These are phyloP conservation scores for Lipomyces sp. DNA, from an alignment of 805 yeast genomes.

Conservation along the genomic window DNA sequence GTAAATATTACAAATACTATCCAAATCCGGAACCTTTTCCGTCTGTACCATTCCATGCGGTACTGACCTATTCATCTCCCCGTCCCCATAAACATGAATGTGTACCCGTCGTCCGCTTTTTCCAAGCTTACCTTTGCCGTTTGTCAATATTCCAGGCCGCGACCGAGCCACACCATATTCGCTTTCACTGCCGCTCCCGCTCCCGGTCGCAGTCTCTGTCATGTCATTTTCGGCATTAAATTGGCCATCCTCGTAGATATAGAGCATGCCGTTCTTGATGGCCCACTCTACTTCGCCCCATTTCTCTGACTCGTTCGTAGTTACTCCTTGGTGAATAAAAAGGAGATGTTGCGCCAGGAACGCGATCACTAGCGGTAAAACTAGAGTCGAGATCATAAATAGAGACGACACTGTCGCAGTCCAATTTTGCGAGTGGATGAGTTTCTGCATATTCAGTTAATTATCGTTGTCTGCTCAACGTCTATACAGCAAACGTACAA, in stretches of 20 bases:
- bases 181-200: conserved; percentile 34
- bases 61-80: conserved; percentile 41
- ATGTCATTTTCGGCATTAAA: neutral
- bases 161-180: conserved; percentile 13
- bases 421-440: conserved; percentile 32
- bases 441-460: conserved; percentile 1
- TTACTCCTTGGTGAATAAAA: conserved; percentile 66
- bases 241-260: conserved; percentile 38
- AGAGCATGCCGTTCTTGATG: conserved; percentile 50
- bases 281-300: conserved; percentile 69
- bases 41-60: conserved; percentile 36
- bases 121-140: neutral
- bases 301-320: conserved; percentile 74
- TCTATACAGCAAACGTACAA: neutral
- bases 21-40: conserved; percentile 38
- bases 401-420: conserved; percentile 46
- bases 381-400: conserved; percentile 51
- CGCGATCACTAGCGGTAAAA: conserved; percentile 52
- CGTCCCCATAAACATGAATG: conserved; percentile 30
- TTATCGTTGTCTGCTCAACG: neutral
- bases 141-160: neutral
- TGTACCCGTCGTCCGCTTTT: conserved; percentile 24
- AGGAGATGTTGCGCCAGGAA: conserved; percentile 55
- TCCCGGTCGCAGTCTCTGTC: conserved; percentile 39
- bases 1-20: conserved; percentile 49